A percentile compares a stretch with the other conserved stretches of the same genome.
Conservation (phyloP, 1,284 basidiomycete species). For the Heterobasidion parviporum region DNA sequence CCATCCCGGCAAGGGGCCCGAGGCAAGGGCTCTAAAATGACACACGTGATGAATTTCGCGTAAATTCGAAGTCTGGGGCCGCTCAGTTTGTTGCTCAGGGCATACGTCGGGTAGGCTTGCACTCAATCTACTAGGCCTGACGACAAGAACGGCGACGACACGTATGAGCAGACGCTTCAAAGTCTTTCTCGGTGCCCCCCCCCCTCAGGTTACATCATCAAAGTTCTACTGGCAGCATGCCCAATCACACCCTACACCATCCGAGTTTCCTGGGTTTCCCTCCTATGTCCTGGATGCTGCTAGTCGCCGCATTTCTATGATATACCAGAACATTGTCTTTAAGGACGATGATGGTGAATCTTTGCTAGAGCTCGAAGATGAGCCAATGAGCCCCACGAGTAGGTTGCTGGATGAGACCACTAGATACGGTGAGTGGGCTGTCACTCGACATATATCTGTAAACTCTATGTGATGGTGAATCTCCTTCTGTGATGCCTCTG, state of each 20-base stretch:
- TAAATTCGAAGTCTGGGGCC: too few relatives aligned
- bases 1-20: too few relatives aligned
- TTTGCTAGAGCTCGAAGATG: conserved; percentile 3
- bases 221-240: conserved; percentile 34
- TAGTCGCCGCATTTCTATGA: conserved; percentile 49
- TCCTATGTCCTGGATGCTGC: conserved; percentile 52
- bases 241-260: not conserved
- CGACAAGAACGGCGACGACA: too few relatives aligned
- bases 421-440: too few relatives aligned
- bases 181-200: conserved; percentile 44
- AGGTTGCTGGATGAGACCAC: too few relatives aligned
- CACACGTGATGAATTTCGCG: too few relatives aligned
- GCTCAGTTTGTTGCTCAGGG: too few relatives aligned
- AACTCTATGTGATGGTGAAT: too few relatives aligned
- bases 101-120: too few relatives aligned
- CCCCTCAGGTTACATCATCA: conserved; percentile 18
- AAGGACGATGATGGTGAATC: conserved; percentile 23
- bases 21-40: too few relatives aligned
- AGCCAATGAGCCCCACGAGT: not conserved
- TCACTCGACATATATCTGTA: too few relatives aligned
- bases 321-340: conserved; percentile 64
- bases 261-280: conserved; percentile 20
- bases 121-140: too few relatives aligned
- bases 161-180: conserved; percentile 17
- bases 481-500: not conserved